These are phyloP conservation scores for Linderniella brevidens DNA, from an alignment of 257 asterid species.

Conservation along the genomic window DNA sequence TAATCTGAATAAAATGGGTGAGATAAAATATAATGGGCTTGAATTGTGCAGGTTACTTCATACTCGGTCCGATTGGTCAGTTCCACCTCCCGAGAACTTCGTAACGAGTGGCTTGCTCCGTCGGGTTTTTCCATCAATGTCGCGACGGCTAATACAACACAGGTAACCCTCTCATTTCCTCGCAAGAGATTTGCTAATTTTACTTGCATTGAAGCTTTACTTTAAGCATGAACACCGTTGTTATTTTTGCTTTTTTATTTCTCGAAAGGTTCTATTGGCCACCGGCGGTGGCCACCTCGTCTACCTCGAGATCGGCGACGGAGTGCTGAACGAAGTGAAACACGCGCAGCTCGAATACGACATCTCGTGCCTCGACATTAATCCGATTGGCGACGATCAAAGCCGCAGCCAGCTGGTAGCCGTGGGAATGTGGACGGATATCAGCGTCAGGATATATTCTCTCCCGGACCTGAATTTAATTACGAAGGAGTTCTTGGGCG, in stretches of 20 bases:
- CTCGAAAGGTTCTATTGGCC: constrained; percentile 64
- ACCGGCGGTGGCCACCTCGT: constrained; percentile 96
- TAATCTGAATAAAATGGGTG: too few species aligned
- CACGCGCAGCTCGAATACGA: constrained; percentile 77
- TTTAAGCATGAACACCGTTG: neutral
- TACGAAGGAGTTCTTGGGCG: constrained; percentile 85
- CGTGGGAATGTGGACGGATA: constrained; percentile 99
- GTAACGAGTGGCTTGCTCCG: constrained; percentile 61
- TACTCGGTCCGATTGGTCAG: constrained; percentile 54
- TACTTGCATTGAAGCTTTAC: too few species aligned
- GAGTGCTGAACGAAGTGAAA: constrained; percentile 53
- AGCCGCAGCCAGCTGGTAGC: constrained; percentile 76
- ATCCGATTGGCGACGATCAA: constrained; percentile 81
- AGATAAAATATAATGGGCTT: too few species aligned
- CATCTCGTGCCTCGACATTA: constrained; percentile 89
- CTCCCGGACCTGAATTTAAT: constrained; percentile 83
- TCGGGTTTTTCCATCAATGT: constrained; percentile 53
- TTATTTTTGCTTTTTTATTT: neutral
- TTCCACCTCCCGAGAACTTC: constrained; percentile 49
- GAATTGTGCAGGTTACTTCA: constrained; percentile 53
- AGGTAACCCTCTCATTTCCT: constrained; percentile 23
- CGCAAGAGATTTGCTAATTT: too few species aligned
- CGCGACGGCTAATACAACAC: constrained; percentile 74
- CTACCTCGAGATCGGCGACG: constrained; percentile 91
- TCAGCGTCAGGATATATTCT: constrained; percentile 55